These are phyloP conservation scores for Serendipita sp. DNA, from an alignment of 768 basidiomycete genomes.

Conservation along the genomic window DNA sequence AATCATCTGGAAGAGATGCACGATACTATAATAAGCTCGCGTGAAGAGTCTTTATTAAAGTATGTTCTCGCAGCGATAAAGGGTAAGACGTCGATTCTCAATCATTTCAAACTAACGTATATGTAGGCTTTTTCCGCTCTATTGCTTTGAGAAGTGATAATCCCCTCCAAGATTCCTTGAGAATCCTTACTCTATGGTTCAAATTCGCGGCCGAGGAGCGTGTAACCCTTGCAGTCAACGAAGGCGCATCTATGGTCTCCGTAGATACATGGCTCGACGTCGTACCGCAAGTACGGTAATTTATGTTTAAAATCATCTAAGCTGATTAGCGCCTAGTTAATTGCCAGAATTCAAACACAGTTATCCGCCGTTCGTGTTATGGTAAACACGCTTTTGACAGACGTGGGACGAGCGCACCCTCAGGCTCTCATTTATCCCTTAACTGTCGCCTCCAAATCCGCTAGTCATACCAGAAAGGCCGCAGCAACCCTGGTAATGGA, in stretches of 20 bases:
- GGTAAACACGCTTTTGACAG: slow-evolving; percentile 73
- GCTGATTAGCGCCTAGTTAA: slow-evolving; percentile 44
- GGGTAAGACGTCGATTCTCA: slow-evolving; percentile 28
- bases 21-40: slow-evolving; percentile 40
- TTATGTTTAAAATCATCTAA: neutral
- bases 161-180: slow-evolving; percentile 84
- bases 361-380: slow-evolving; percentile 71
- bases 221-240: slow-evolving; percentile 76
- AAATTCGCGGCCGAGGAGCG: slow-evolving; percentile 84
- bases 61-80: slow-evolving; percentile 90
- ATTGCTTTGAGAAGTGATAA: slow-evolving; percentile 80
- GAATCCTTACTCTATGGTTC: slow-evolving; percentile 93
- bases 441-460: slow-evolving; percentile 93
- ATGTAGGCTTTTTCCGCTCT: slow-evolving; percentile 79
- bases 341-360: slow-evolving; percentile 94
- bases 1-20: slow-evolving; percentile 53
- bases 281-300: slow-evolving; percentile 66
- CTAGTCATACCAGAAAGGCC: slow-evolving; percentile 59
- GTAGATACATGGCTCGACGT: slow-evolving; percentile 99
- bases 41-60: slow-evolving; percentile 32
- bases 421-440: slow-evolving; percentile 93
- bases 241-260: slow-evolving; percentile 74
- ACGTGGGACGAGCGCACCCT: slow-evolving; percentile 91
- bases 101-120: neutral
- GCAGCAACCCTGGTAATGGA: slow-evolving; percentile 82